These are phyloP conservation scores for Graphilbum fragrans DNA, from an alignment of 2,329 filamentous ascomycete species.

Conservation along the genomic window DNA sequence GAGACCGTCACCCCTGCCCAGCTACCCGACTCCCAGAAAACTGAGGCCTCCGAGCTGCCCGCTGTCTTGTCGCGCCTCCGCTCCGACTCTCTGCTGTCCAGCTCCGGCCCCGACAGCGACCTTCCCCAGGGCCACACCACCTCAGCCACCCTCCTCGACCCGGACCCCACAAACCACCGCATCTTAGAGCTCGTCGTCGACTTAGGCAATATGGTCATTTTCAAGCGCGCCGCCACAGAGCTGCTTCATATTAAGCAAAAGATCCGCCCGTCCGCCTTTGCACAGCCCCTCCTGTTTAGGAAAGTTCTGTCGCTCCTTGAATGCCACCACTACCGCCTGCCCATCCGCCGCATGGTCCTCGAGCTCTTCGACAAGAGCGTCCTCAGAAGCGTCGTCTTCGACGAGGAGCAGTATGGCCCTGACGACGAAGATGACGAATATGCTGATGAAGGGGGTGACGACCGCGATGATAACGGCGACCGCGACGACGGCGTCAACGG, in stretches of 20 bases:
- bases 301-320: slow-evolving; percentile 78
- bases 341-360: slow-evolving; percentile 78
- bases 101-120: too few relatives aligned
- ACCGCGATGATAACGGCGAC: slow-evolving; percentile 13
- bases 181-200: slow-evolving; percentile 80
- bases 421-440: slow-evolving; percentile 8
- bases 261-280: slow-evolving; percentile 63
- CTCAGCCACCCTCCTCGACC: slow-evolving; percentile 24
- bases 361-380: slow-evolving; percentile 91
- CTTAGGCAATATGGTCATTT: slow-evolving; percentile 84
- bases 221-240: slow-evolving; percentile 75
- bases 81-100: slow-evolving; percentile 22
- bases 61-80: slow-evolving; percentile 26
- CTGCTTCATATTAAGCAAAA: slow-evolving; percentile 68
- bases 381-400: slow-evolving; percentile 71
- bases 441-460: slow-evolving; percentile 1
- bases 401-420: slow-evolving; percentile 33
- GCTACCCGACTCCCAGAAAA: slow-evolving; percentile 40
- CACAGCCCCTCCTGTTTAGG: slow-evolving; percentile 65
- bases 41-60: slow-evolving; percentile 32
- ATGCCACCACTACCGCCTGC: slow-evolving; percentile 77
- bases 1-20: slow-evolving; percentile 32
- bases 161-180: slow-evolving; percentile 48
- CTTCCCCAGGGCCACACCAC: too few relatives aligned
- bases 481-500: slow-evolving; percentile 16